Base-by-base conservation (phyloP, 345 rosid genomes). In the Sapria himalayana region DNA sequence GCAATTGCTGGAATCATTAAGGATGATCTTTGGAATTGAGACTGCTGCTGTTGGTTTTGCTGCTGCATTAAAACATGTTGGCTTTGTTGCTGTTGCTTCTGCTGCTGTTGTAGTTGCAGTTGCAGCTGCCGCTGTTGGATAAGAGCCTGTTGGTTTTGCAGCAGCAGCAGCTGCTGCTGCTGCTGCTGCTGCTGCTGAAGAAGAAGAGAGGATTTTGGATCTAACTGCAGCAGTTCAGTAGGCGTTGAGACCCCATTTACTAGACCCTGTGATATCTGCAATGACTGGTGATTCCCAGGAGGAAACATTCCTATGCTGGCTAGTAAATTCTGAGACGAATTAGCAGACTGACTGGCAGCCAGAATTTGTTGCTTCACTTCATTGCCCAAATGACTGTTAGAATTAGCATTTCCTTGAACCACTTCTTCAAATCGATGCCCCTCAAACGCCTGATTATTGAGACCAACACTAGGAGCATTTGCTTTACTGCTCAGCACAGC, bases 221-320 rank as follows among this genome's bases (percentile, higher is more conserved):
- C 89, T 39, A 64, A 55, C 56, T 65, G 92, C 22, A 66, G 80
- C 22, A 65, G 43, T 61, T 74, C 71, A 46, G 71, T 56, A 50
- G 89, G 62, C 77, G 70, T 55, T 41, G 92, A 62, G 58, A 47
- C 81, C 33, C 73, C 76, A 27, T 92, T 50, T 29, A 73, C 5
- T 35, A 56, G 49, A 46, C 89, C 85, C 63, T 78, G 79, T 45
- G 93, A 67, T 69, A 74, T 78, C 47, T 69, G 94, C 48, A 67
- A 50, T 35, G 73, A 54, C 59, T 79, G 93, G 33, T 73, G 54
- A 49, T 67, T 89, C 48, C 77, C 67, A 43, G 81, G 66, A 51
- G 85, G 86, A 36, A 69, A 61, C 76, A 73, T 71, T 62, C 99
- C 73, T 25, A 73, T 44, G 46, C 63, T 75, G 32, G 68, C 67